These are phyloP conservation scores for Tuber aestivum DNA, from an alignment of 495 filamentous ascomycete species.

Conservation along the genomic window DNA sequence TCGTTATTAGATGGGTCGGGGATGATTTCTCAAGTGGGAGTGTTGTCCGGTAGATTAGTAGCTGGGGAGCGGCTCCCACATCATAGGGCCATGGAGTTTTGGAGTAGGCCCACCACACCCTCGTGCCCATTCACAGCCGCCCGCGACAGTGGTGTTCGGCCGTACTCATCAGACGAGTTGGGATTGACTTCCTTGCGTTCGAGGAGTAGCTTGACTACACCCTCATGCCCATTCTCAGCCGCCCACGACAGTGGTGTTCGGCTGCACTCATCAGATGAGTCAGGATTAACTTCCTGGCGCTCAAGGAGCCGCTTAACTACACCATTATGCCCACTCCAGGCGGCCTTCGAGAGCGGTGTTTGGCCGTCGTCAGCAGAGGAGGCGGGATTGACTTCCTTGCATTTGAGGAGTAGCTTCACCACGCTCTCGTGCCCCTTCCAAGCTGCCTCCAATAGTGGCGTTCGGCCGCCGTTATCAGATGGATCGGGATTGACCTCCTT, in stretches of 20 bases:
- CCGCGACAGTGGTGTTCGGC: too few relatives aligned
- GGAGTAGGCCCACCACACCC: too few relatives aligned
- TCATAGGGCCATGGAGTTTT: not conserved
- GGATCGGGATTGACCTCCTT: not conserved
- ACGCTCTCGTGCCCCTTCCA: not conserved
- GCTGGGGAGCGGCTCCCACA: not conserved
- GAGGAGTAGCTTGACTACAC: too few relatives aligned
- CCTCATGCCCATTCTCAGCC: too few relatives aligned
- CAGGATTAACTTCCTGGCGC: not conserved
- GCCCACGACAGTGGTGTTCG: too few relatives aligned
- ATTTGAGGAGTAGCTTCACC: too few relatives aligned
- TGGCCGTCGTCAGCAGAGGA: slow-evolving; percentile 8
- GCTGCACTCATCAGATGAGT: too few relatives aligned
- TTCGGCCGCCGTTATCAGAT: not conserved
- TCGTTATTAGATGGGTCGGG: not conserved
- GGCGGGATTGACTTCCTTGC: slow-evolving; percentile 11
- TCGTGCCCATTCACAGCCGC: too few relatives aligned
- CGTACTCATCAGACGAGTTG: too few relatives aligned
- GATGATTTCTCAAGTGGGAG: not conserved
- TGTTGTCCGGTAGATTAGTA: not conserved
- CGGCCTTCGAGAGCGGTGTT: slow-evolving; percentile 27
- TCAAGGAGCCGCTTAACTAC: slow-evolving; percentile 7
- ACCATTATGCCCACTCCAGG: slow-evolving; percentile 14
- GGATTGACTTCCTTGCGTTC: too few relatives aligned
- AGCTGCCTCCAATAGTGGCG: not conserved